Evolutionary conservation across 139 green algal genomes (phyloP).

Genomic region (Chlorella sp.): DNA sequence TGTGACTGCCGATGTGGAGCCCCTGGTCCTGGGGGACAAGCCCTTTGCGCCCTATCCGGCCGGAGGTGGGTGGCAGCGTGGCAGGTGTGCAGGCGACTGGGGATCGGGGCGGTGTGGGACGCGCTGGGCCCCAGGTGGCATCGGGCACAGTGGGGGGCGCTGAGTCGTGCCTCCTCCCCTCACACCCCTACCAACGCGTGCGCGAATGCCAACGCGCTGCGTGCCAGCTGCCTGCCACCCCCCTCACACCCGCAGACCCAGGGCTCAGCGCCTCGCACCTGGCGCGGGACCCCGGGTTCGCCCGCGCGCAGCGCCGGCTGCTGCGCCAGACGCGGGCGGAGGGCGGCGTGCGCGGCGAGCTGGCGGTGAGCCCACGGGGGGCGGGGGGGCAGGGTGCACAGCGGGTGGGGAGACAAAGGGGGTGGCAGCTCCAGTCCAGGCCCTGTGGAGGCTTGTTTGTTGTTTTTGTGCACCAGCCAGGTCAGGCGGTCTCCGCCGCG

Average conservation of each 20-base stretch:
- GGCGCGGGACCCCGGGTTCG: slow-evolving; percentile 8
- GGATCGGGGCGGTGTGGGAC: not conserved
- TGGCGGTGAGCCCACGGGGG: not conserved
- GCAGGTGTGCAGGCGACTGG: not conserved
- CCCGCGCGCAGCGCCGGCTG: slow-evolving; percentile 1
- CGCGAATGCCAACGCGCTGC: not conserved
- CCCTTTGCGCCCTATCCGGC: not conserved
- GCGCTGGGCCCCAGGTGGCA: not conserved
- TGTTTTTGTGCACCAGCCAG: not conserved
- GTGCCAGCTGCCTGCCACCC: not conserved
- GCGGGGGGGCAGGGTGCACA: not conserved
- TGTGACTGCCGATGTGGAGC: not conserved
- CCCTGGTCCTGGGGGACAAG: slow-evolving; percentile 4
- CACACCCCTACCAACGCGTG: not conserved
- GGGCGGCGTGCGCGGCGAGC: not conserved
- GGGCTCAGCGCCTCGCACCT: not conserved
- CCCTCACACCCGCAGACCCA: not conserved
- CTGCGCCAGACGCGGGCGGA: slow-evolving; percentile 5
- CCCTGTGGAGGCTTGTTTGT: not conserved
- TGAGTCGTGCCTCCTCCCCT: not conserved
- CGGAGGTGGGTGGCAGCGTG: not conserved
- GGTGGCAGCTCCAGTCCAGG: not conserved
- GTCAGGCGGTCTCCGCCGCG: not conserved
- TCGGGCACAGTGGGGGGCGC: not conserved
- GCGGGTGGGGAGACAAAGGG: not conserved